Percentiles rank a stretch among this genome's conserved stretches.
phyloP scores from a whole-genome alignment of 257 asterid genomes.

The Lantana camara region DNA sequence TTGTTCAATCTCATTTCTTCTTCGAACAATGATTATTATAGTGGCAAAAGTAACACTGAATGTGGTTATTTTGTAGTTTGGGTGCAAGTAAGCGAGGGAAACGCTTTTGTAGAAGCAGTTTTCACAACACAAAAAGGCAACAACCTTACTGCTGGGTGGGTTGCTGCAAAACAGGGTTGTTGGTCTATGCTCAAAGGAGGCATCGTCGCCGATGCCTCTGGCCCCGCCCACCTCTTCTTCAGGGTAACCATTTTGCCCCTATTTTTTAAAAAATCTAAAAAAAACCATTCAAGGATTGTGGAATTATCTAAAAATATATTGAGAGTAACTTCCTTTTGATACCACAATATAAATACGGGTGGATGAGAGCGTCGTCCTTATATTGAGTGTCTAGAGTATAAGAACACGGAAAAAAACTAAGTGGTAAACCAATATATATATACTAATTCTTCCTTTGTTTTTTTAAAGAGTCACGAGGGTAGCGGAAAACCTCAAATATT shows the following conservation, averaged over 20 bases:
- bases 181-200: conserved; percentile 63
- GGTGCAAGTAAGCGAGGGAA: conserved; percentile 41
- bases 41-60: no score
- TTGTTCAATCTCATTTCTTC: no score
- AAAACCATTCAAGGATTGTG: no score
- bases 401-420: no score
- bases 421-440: no score
- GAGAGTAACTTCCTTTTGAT: neutral
- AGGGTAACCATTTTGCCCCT: conserved; percentile 29
- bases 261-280: no score
- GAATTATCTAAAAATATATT: no score
- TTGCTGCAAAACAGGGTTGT: conserved; percentile 42
- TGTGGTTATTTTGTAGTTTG: conserved; percentile 36
- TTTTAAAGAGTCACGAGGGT: conserved; percentile 10
- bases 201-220: conserved; percentile 31
- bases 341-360: no score
- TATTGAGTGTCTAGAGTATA: no score
- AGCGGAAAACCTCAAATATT: conserved; percentile 27
- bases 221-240: conserved; percentile 38
- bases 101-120: conserved; percentile 32
- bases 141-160: conserved; percentile 29
- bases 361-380: no score
- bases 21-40: no score
- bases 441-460: neutral
- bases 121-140: conserved; percentile 23